Evolutionary conservation across 1,139 yeast species (phyloP).

Genomic region (Pichia sp.): DNA sequence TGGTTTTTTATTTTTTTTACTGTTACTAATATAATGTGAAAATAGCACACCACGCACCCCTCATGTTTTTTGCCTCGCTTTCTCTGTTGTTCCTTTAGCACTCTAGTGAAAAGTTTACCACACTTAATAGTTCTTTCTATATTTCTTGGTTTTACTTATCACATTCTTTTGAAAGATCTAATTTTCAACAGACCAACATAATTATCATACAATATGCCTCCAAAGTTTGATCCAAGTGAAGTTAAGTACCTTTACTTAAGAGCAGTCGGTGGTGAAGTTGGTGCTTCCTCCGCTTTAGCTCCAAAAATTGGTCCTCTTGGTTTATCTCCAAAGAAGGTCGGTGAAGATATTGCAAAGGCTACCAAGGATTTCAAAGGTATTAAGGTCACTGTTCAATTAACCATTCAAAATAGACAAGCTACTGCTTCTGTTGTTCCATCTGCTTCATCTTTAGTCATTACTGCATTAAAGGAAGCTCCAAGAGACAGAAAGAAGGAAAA

Average conservation of each 20-base stretch:
- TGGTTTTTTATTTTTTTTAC: no score
- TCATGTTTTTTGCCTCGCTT: neutral
- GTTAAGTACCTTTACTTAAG: constrained; percentile 98
- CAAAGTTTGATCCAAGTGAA: constrained; percentile 98
- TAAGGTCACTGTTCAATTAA: constrained; percentile 97
- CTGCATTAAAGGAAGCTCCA: constrained; percentile 99
- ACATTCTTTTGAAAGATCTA: no score
- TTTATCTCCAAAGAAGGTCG: constrained; percentile 99
- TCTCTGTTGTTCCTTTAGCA: neutral
- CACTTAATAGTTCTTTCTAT: neutral
- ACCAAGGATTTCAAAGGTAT: constrained; percentile 99
- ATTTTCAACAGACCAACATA: constrained; percentile 8
- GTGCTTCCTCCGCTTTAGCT: constrained; percentile 99
- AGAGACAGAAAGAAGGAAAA: constrained; percentile 99
- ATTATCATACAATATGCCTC: constrained; percentile 54
- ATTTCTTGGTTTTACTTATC: neutral
- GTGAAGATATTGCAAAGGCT: constrained; percentile 99
- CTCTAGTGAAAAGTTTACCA: neutral
- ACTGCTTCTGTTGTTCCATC: constrained; percentile 98
- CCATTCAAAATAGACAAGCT: constrained; percentile 99
- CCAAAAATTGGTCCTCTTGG: constrained; percentile 99
- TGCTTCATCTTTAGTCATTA: constrained; percentile 97
- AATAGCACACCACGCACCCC: no score
- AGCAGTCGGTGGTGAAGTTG: constrained; percentile 99
- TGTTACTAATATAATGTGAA: no score